Evolutionary conservation across 2,329 filamentous ascomycete species (phyloP), one percentile per base, ranked within the genome.

Genomic region (Curvularia spicifera): DNA sequence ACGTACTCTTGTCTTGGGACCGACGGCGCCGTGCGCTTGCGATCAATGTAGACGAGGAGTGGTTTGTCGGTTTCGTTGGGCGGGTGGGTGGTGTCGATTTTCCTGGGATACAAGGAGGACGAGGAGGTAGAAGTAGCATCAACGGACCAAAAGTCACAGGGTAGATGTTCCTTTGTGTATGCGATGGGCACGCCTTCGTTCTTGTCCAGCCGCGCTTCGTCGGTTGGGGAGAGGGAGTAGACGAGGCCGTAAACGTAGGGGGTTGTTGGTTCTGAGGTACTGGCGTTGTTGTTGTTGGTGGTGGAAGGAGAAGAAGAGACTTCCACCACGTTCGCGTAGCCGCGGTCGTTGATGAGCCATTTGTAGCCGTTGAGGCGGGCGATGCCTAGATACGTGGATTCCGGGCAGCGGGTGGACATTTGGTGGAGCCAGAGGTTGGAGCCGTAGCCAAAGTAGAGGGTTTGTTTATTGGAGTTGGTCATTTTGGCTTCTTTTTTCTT

Each of bases 361-460:
- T 74, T 78, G 80, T 86, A 89, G 40, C 79, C 78, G 1, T 73
- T 69, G 3, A 91, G 80, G 20, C 83, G 76, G 3, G 82, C 89
- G 50, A 89, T 77, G 43, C 86, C 86, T 6, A 86, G 71, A 52
- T 85, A 84, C 12, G 71, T 76, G 2, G 85, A 85, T 13, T 70
- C 72, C 1, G 83, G 83, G 70, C 89, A 91, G 51, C 88, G 86
- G 45, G 72, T 65, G 4, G 66, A 66, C 89, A 91, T 91, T 75
- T 91, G 88, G 28, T 81, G 75, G 0, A 82, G 82, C 72, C 87
- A 89, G 57, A 91, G 82, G 73, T 91, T 91, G 71, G 84, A 87
- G 61, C 89, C 89, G 75, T 89, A 91, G 67, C 85, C 89, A 71
- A 91, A 90, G 79, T 90, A 90, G 63, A 86, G 74, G 50, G 72